Conservation (phyloP, 2,329 filamentous ascomycete species). For the Lithohypha guttulata region DNA sequence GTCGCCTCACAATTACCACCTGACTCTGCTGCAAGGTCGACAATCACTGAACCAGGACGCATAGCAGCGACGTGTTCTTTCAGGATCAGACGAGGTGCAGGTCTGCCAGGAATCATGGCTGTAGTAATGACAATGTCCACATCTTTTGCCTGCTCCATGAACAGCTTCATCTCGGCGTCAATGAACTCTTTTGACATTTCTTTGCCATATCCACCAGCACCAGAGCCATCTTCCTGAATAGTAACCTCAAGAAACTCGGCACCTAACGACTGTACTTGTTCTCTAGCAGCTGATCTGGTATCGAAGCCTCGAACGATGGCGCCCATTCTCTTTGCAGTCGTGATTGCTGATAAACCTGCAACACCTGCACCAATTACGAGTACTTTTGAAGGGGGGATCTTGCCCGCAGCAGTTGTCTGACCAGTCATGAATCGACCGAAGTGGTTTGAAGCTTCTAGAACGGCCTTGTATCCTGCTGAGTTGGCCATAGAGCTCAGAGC, state of each 20-base stretch:
- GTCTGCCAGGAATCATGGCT: constrained; percentile 75
- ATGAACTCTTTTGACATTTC: constrained; percentile 93
- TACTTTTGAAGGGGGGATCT: constrained; percentile 84
- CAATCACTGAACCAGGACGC: constrained; percentile 81
- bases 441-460: constrained; percentile 77
- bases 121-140: constrained; percentile 91
- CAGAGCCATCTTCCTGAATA: constrained; percentile 71
- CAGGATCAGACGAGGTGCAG: constrained; percentile 74
- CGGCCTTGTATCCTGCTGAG: constrained; percentile 86
- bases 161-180: constrained; percentile 85
- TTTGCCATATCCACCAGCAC: constrained; percentile 79
- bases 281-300: constrained; percentile 74
- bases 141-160: constrained; percentile 74
- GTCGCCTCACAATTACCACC: constrained; percentile 84
- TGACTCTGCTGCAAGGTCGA: constrained; percentile 78
- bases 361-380: constrained; percentile 85
- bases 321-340: constrained; percentile 72
- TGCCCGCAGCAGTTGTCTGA: constrained; percentile 79
- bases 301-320: constrained; percentile 87
- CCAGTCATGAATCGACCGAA: constrained; percentile 83
- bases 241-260: constrained; percentile 85
- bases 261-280: constrained; percentile 82
- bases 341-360: constrained; percentile 78
- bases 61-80: constrained; percentile 71
- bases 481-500: constrained; percentile 86